Base-by-base conservation (phyloP, 1,284 basidiomycete species). In the Cerrena zonata region DNA sequence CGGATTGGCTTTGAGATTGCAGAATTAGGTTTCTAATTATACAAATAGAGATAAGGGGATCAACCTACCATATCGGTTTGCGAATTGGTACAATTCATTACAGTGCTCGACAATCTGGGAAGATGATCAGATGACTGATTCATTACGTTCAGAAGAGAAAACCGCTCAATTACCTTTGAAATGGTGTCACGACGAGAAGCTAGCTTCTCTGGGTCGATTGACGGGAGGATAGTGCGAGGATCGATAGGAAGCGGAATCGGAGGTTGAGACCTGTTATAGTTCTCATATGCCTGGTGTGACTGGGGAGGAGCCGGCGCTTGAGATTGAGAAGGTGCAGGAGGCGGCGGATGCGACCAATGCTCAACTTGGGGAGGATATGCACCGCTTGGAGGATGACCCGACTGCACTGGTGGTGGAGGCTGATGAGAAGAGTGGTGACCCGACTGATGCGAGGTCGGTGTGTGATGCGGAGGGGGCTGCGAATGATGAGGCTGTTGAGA, bases 51-150 rank as follows among this genome's bases (percentile, higher is more conserved):
- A 18, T 30, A 34, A 7, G 4, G 46, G 13, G 25, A 23, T n/a
- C 51, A 36, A 61, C 77, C 53, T 53, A 86, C 84, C 79, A 65
- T 82, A 88, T 57, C 75, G 80, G 50, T 67, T 75, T 10, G 86
- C 82, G 60, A 88, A 88, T 4, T 70, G 53, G 59, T 82, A 82
- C 45, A 89, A 58, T 23, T 72, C 67, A 37, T 68, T 70, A 52
- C 86, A 89, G 56, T 82, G 79, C 52, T 76, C 72, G 52, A 80
- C 62, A 47, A 88, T 81, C 79, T 88, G 55, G 21, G 39, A 50
- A 58, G 58, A 25, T 47, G 12, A 23, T 47, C 21, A 39, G 36
- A 46, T 43, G 10, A 52, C 7, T 23, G 46, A 34, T 47, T 26
- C 44, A 23, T 49, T 42, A 34, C 30, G 7, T 34, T 34, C 15